Base-by-base conservation (phyloP, 139 green algal genomes). In the Micractinium conductrix region DNA sequence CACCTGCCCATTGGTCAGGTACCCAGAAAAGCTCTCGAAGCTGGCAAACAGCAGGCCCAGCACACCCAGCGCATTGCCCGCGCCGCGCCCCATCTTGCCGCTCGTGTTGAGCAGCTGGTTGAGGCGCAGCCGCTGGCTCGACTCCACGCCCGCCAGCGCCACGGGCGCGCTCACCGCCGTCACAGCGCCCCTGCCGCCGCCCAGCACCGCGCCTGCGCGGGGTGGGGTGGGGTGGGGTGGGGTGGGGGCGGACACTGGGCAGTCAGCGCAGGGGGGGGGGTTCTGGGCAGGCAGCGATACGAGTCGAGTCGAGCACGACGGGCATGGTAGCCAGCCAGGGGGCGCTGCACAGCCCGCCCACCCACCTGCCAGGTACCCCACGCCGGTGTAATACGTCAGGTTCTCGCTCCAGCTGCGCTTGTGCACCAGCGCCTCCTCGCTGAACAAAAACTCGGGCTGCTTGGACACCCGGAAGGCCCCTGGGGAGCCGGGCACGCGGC, bases 301-400 rank as follows among this genome's bases (percentile, higher is more conserved):
- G 10, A 2, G 2, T 24, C 19, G 19, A 5, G 53, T 62, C 53
- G n/a, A n/a, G n/a, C n/a, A n/a, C n/a, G n/a, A n/a, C n/a, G n/a
- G n/a, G n/a, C n/a, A n/a, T n/a, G n/a, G n/a, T n/a, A n/a, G n/a
- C n/a, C n/a, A n/a, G n/a, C n/a, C n/a, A n/a, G n/a, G n/a, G n/a
- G n/a, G n/a, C 19, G 30, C 28, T 71, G 63, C 30, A 71, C n/a
- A 40, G 7, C 8, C 65, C 17, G 33, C 33, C 10, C 65, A 72
- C 87, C 19, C 81, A 94, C 94, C 94, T 86, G 86, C 83, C 21
- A 97, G 85, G 79, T 98, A 98, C 2, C 95, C 95, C 21, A 93
- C 65, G 9, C 95, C 95, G 1, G 94, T 97, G 85, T 98, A 98
- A 69, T 97, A 98, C 33, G 95, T 95, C 58, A 98, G 81, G 85